Conservation (phyloP, 352 stramenopile genomes). For the Pythium diclinum region DNA sequence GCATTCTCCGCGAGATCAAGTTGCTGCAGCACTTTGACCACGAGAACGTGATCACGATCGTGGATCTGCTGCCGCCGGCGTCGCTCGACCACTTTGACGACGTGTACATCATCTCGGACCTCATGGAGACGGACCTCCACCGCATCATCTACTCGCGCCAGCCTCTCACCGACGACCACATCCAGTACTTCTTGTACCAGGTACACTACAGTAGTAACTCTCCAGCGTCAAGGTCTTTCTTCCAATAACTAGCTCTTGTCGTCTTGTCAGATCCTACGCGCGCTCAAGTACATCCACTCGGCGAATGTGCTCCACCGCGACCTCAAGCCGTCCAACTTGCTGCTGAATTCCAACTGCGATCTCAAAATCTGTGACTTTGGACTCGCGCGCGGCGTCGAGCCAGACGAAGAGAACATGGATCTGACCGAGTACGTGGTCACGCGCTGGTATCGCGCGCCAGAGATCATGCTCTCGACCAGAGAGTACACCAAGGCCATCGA, state of each 20-base stretch:
- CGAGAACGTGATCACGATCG: slow-evolving; percentile 95
- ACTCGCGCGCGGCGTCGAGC: slow-evolving; percentile 78
- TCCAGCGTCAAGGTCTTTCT: background rate
- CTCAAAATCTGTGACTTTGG: slow-evolving; percentile 93
- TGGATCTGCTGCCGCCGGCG: slow-evolving; percentile 93
- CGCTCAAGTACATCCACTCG: slow-evolving; percentile 94
- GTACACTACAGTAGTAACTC: slow-evolving; percentile 17
- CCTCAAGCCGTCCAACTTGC: slow-evolving; percentile 96
- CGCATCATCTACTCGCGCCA: slow-evolving; percentile 97
- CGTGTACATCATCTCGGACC: slow-evolving; percentile 97
- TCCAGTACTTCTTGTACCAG: slow-evolving; percentile 94
- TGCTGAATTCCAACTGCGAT: slow-evolving; percentile 94
- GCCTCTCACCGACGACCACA: slow-evolving; percentile 89
- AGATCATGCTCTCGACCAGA: slow-evolving; percentile 96
- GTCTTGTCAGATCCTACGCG: slow-evolving; percentile 91
- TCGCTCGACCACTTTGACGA: slow-evolving; percentile 95
- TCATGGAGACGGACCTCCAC: slow-evolving; percentile 98
- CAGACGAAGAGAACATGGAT: slow-evolving; percentile 87
- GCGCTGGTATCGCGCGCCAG: slow-evolving; percentile 92
- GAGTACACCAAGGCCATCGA: slow-evolving; percentile 98
- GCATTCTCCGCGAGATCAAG: slow-evolving; percentile 97
- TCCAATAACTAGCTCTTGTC: background rate
- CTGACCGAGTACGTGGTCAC: slow-evolving; percentile 93
- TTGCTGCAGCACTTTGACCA: slow-evolving; percentile 92
- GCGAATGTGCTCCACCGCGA: slow-evolving; percentile 95